Evolutionary conservation across 2,329 filamentous ascomycete species (phyloP), one percentile per base, ranked within the genome.

Genomic region (Onygena corvina): DNA sequence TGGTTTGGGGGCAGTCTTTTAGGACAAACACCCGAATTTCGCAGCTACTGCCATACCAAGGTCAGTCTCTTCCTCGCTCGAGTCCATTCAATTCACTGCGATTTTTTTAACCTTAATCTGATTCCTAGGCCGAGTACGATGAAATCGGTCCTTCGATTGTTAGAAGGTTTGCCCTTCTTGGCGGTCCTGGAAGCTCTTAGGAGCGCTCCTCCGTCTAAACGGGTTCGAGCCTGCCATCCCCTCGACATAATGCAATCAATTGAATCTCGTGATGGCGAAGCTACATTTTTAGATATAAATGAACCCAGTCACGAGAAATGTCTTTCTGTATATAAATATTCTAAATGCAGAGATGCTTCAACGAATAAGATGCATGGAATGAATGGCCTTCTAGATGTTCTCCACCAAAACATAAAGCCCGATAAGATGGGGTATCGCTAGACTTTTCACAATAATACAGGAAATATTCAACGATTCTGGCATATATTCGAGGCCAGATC

Each of bases 1-100:
- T 98, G 92, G 92, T 98, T 98, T 65, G 92, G 92, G 67, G 92
- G 92, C 59, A 94, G 87, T 71, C 75, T 98, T 70, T 75, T 98
- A 53, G 93, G 90, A 49, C 90, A 96, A 73, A 98, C 92, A 4
- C 90, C 93, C 3, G 93, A 98, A 69, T 98, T 98, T 76, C 81
- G 87, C 66, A 95, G 88, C 64, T 98, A 96, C 72, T 98, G 92
- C 73, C 93, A 98, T 70, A 98, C 86, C 50, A 92, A 92, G 74
- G 81, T 80, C 25, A 45, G 53, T 36, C 25, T 20, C 18, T 31
- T 5, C 34, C 30, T 21, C n/a, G n/a, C n/a, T n/a, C n/a, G n/a
- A 16, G 31, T 45, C 18, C 7, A 34, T 30, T 12, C 27, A 59
- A 4, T 51, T 2, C 18, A 25, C 16, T 25, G 1, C 9, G 14